phyloP scores from a whole-genome alignment of 352 stramenopile species.

The Blastocystis sp. region DNA sequence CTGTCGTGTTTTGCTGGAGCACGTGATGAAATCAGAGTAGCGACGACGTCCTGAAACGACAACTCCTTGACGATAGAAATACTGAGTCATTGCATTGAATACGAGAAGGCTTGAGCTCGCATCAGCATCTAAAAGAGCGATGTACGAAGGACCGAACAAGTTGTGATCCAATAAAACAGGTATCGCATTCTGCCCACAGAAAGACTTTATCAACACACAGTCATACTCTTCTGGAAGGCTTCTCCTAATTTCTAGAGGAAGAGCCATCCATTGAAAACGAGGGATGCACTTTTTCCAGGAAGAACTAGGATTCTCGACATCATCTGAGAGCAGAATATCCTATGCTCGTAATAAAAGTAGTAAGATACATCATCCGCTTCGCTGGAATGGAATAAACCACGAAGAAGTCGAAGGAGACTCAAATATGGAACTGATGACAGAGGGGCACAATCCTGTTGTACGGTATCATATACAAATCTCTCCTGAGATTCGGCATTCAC shows the following conservation, averaged over 20 bases:
- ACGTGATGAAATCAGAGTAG: neutral
- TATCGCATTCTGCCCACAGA: neutral
- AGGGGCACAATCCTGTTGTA: neutral
- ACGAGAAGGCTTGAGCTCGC: neutral
- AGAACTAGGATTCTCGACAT: neutral
- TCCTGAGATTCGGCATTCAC: neutral
- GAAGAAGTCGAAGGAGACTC: neutral
- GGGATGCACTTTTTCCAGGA: neutral
- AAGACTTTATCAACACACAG: neutral
- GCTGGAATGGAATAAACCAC: neutral
- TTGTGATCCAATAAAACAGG: constrained; percentile 3
- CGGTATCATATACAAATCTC: neutral
- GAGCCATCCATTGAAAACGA: neutral
- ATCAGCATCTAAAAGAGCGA: neutral
- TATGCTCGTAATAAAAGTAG: neutral
- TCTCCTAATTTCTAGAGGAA: neutral
- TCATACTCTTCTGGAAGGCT: neutral
- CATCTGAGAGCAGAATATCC: neutral
- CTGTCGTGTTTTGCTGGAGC: neutral
- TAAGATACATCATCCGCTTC: neutral
- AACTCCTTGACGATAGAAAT: neutral
- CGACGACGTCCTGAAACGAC: neutral
- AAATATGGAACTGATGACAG: neutral
- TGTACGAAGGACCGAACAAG: neutral
- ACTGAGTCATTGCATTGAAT: neutral